These are phyloP conservation scores for Candida tropicalis DNA, from an alignment of 1,139 yeast genomes.

Conservation along the genomic window DNA sequence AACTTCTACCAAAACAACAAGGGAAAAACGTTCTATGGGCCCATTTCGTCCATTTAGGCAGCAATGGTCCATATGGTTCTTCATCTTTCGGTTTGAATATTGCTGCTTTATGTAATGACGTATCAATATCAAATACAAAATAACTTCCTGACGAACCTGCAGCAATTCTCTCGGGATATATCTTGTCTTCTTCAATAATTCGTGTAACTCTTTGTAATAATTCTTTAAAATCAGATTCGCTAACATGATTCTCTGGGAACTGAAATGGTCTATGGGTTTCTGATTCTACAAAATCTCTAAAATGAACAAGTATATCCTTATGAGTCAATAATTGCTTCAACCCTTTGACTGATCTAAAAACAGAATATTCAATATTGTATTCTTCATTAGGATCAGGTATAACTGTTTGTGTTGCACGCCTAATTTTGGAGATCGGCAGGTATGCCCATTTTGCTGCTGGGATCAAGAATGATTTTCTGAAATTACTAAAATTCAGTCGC, in stretches of 20 bases:
- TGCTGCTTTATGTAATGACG: constrained; percentile 38
- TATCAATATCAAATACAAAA: constrained; percentile 41
- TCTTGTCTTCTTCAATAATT: constrained; percentile 25
- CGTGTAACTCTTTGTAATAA: constrained; percentile 24
- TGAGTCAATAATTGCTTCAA: constrained; percentile 21
- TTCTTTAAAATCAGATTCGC: constrained; percentile 23
- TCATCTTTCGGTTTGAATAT: constrained; percentile 82
- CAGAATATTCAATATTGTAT: constrained; percentile 31
- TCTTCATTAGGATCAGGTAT: constrained; percentile 10
- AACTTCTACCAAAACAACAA: constrained; percentile 74
- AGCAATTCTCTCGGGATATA: constrained; percentile 54
- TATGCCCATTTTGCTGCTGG: constrained; percentile 35
- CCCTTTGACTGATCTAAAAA: constrained; percentile 24
- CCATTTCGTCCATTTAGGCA: constrained; percentile 86
- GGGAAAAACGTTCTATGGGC: constrained; percentile 74
- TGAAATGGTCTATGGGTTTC: constrained; percentile 14
- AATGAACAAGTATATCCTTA: constrained; percentile 21
- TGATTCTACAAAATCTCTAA: constrained; percentile 16
- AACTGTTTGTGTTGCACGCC: constrained; percentile 4
- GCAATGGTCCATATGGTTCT: constrained; percentile 78
- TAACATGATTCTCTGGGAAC: constrained; percentile 26
- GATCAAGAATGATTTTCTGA: constrained; percentile 27
- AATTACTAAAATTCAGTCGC: constrained; percentile 18
- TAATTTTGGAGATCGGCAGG: constrained; percentile 20
- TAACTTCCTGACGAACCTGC: constrained; percentile 77